phyloP scores from a whole-genome alignment of 2,329 filamentous ascomycete species.

The Sarocladium oryzae region DNA sequence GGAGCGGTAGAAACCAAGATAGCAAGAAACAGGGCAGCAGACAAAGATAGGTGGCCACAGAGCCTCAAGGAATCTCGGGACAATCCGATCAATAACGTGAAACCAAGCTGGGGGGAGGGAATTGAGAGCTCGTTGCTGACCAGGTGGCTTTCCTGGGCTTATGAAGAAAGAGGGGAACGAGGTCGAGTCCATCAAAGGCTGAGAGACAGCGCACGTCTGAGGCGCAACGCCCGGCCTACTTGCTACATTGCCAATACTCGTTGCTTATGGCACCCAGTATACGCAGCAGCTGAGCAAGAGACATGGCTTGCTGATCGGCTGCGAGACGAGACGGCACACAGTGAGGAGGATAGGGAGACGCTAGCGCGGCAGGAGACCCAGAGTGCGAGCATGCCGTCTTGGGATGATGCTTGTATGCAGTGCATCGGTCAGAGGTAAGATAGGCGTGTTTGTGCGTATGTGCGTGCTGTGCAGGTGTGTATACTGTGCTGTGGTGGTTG shows the following conservation, averaged over 20 bases:
- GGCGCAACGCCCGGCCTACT: too few relatives aligned
- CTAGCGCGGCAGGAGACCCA: background rate
- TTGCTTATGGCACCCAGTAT: background rate
- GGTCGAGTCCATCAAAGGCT: background rate
- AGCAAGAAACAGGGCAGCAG: too few relatives aligned
- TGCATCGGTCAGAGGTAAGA: too few relatives aligned
- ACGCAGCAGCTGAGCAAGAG: slow-evolving; percentile 2
- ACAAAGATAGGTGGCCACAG: background rate
- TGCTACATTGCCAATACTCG: background rate
- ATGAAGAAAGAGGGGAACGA: background rate
- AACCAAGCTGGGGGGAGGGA: background rate
- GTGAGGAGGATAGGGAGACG: slow-evolving; percentile 3
- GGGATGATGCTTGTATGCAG: slow-evolving; percentile 6
- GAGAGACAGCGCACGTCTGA: background rate
- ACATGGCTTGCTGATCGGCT: slow-evolving; percentile 7
- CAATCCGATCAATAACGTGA: slow-evolving; percentile 5
- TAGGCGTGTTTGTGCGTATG: too few relatives aligned
- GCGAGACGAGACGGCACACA: background rate
- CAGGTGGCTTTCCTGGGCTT: background rate
- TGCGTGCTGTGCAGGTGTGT: too few relatives aligned
- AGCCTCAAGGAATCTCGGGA: slow-evolving; percentile 1
- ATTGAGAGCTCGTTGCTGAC: background rate
- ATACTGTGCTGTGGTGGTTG: background rate
- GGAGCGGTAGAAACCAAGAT: too few relatives aligned
- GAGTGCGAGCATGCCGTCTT: background rate